Evolutionary conservation across 768 basidiomycete genomes (phyloP), one percentile per base, ranked within the genome.

Genomic region (Clathrus columnatus): DNA sequence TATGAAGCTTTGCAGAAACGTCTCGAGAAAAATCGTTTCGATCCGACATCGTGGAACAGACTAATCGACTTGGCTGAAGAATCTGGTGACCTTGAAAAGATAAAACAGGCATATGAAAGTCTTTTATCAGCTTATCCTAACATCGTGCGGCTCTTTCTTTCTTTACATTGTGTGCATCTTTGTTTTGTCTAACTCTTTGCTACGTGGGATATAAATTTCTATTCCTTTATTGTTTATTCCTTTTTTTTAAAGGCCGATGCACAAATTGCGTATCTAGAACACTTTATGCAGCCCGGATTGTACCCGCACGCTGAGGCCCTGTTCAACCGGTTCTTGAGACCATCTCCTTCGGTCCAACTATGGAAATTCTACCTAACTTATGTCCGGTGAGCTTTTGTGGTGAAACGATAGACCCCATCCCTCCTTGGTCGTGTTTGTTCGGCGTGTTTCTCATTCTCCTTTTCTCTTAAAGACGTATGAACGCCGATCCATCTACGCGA

Each of bases 331-430:
- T 97, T 91, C 65, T 71, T 98, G 55, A 83, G 81, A 64, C 80
- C 81, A 17, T 92, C 91, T 0, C 88, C 92, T 5, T 85, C 85
- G 52, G 91, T 94, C 60, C 87, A 91, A 58, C 75, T 97, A 2
- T 95, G 91, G 88, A 87, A 83, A 65, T 91, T 88, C 65, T 99
- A 99, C 70, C 73, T 99, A 59, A 84, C 84, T 45, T 97, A 96
- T 69, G 91, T 99, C 64, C 82, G 95, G 78, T 87, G 70, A 62
- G 84, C 79, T 58, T 57, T 16, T 29, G 32, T 55, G 14, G 27
- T 55, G 46, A 47, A 48, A 44, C 46, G 24, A 20, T 36, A n/a
- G 29, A 45, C 17, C 23, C 26, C 28, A 20, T 36, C 10, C n/a
- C n/a, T 36, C 7, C 36, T 36, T 11, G 23, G 46, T 30, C 23